Conservation (phyloP, 495 filamentous ascomycete species). For the Apiosordaria backusii region DNA sequence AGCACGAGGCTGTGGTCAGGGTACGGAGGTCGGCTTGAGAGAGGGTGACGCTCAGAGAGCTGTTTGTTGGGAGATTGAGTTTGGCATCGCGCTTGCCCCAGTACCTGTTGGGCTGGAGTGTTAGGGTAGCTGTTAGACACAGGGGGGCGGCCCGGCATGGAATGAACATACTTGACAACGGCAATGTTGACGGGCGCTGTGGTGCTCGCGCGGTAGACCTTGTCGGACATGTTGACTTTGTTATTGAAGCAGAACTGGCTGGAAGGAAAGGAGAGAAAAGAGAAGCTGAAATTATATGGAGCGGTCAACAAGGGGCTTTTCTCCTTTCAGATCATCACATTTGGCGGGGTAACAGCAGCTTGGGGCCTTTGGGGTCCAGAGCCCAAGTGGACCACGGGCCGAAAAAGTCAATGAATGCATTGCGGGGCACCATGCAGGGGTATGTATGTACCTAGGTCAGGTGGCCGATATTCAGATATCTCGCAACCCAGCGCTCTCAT, state of each 20-base stretch:
- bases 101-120: constrained; percentile 56
- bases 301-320: constrained; percentile 5
- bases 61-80: constrained; percentile 96
- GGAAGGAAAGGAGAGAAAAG: neutral
- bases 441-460: too few relatives aligned
- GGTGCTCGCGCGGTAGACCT: constrained; percentile 84
- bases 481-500: neutral
- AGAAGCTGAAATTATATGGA: neutral
- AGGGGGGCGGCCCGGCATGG: constrained; percentile 13
- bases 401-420: neutral
- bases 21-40: constrained; percentile 91
- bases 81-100: constrained; percentile 95
- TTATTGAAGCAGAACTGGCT: neutral
- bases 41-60: constrained; percentile 91
- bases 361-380: neutral
- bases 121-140: constrained; percentile 19
- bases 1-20: constrained; percentile 93
- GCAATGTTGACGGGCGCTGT: constrained; percentile 98
- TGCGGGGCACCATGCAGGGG: neutral
- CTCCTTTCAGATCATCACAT: constrained; percentile 3
- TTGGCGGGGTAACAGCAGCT: constrained; percentile 1
- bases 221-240: constrained; percentile 42
- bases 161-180: constrained; percentile 77
- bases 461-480: too few relatives aligned
- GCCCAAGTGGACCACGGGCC: neutral